Evolutionary conservation across 805 yeast species (phyloP), one percentile per base, ranked within the genome.

Genomic region (Monosporozyma servazzii): DNA sequence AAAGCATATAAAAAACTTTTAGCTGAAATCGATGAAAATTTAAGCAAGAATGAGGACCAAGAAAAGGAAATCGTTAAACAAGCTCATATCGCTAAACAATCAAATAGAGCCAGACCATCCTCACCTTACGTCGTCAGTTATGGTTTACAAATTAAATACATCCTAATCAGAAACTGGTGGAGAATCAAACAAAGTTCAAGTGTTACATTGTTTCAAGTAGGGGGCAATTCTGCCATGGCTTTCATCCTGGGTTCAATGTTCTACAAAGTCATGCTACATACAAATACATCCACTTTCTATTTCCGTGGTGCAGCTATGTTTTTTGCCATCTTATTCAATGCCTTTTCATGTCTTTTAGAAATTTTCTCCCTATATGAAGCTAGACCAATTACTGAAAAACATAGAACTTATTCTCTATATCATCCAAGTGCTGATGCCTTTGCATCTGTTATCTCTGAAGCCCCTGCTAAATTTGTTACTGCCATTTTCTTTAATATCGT

Each of bases 261-360:
- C 58, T 81, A 77, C 66, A 78, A 80, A 56, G 59, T 79, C 55
- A 65, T 62, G 54, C 48, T 52, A 29, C 46, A 56, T 8, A 54
- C 62, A 17, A 63, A 62, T 27, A 76, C 86, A 0, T 65, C 59
- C 0, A 73, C 80, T 2, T 76, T 81, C 56, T 80, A 74, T 62
- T 72, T 68, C 58, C 71, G 88, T 61, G 76, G 81, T 58, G 80
- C 88, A 42, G 75, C 82, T 45, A 70, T 85, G 73, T 86, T 85
- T 68, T 82, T 82, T 64, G 82, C 84, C 21, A 73, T 79, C 45
- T 70, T 81, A 60, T 81, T 80, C 66, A 81, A 81, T 62, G 80
- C 85, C 13, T 78, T 81, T 59, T 71, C 82, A 17, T 80, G 83
- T 17, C 62, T 81, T 53, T 69, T 80, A 59, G 88, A 82, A 65